Evolutionary conservation across 2,329 filamentous ascomycete genomes (phyloP), one percentile per base, ranked within the genome.

Genomic region (Zalaria obscura): DNA sequence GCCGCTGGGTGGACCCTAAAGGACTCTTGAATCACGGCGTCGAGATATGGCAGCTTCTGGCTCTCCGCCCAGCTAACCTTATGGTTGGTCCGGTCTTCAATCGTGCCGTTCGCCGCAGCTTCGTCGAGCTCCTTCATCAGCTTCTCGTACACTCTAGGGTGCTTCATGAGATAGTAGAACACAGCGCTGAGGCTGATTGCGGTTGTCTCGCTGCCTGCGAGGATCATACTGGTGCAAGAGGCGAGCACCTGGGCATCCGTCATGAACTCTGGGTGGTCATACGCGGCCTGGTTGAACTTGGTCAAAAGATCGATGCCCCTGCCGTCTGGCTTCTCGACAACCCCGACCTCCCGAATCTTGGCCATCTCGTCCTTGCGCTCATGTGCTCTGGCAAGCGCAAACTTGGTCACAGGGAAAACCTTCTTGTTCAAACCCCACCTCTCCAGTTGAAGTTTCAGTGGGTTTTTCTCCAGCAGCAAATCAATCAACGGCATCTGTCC

Each of bases 121-220:
- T 62, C 62, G 51, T 85, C 79, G 0, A 87, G 57, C 55, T 87
- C 82, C 1, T 60, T 50, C 52, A 73, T 70, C 41, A 85, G 62
- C 33, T 68, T 69, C 3, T 57, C 53, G 45, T 82, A 72, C 9
- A 67, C 68, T 0, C 49, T 32, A 0, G 78, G 77, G 50, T 77
- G 73, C 52, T 78, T 78, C 31, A 87, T 67, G 3, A 88, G 62
- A 57, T 77, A 78, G 60, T 88, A 88, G 52, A 89, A 83, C 0
- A 87, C 72, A 5, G 77, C 70, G 4, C 74, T 73, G 0, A 88
- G 68, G 5, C 73, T 76, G 53, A 88, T 88, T 33, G 80, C 83
- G 0, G 83, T 89, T 0, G 83, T 89, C 59, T 91, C 84, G 2
- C 75, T 80, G 3, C 83, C 83, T 0, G 84, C 84, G 50, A 82